Conservation (phyloP, 1,139 yeast species). For the Yamadazyma siamensis region DNA sequence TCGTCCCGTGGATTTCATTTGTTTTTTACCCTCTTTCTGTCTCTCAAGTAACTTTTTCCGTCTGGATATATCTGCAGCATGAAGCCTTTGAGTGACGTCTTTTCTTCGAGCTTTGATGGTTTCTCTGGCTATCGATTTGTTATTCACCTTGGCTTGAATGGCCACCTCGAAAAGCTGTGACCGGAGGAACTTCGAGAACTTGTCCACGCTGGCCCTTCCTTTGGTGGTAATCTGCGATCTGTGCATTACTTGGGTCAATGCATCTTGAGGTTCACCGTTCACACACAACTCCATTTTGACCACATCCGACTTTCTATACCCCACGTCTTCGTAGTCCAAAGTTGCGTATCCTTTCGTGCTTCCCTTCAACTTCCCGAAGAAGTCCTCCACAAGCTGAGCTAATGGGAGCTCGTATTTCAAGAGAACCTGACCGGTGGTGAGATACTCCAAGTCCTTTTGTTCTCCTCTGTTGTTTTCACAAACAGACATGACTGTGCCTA, state of each 20-base stretch:
- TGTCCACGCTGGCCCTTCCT: constrained; percentile 80
- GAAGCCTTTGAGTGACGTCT: constrained; percentile 87
- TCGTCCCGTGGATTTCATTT: constrained; percentile 75
- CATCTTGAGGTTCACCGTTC: constrained; percentile 88
- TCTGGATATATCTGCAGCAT: constrained; percentile 91
- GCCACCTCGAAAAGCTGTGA: constrained; percentile 90
- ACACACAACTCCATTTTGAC: constrained; percentile 87
- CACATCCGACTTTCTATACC: constrained; percentile 74
- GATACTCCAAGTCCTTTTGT: constrained; percentile 74
- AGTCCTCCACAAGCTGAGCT: constrained; percentile 89
- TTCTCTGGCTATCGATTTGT: constrained; percentile 82
- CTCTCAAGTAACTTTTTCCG: constrained; percentile 82
- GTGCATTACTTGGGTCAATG: constrained; percentile 88
- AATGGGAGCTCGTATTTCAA: constrained; percentile 79
- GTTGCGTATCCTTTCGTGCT: constrained; percentile 91
- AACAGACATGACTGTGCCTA: constrained; percentile 81
- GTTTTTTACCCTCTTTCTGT: constrained; percentile 92
- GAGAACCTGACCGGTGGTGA: constrained; percentile 78
- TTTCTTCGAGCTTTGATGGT: constrained; percentile 91
- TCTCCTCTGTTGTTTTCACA: constrained; percentile 84
- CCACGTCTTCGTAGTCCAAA: constrained; percentile 90
- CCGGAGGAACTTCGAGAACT: constrained; percentile 73
- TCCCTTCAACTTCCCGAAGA: constrained; percentile 90
- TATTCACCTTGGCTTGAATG: constrained; percentile 86
- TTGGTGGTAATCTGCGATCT: constrained; percentile 65